Conservation (phyloP, 345 rosid species). For the Camelina sativa region DNA sequence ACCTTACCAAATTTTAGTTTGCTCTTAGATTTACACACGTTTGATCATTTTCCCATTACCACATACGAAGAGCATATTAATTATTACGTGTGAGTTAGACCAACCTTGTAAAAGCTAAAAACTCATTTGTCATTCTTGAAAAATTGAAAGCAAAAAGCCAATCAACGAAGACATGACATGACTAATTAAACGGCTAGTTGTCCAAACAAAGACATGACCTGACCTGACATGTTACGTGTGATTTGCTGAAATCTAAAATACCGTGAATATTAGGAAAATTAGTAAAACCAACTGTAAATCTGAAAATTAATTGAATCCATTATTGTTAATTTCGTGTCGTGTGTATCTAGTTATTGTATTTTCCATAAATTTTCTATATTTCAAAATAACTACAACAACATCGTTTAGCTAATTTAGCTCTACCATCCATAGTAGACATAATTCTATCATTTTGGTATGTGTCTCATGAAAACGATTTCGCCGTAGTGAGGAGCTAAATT, state of each 20-base stretch:
- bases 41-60: not conserved
- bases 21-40: not conserved
- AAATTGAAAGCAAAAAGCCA: constrained; percentile 1
- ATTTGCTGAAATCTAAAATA: not conserved
- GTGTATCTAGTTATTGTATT: not conserved
- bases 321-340: not conserved
- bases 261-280: not conserved
- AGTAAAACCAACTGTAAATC: not conserved
- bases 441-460: not conserved
- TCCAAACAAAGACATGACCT: not conserved
- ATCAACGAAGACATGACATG: constrained; percentile 9
- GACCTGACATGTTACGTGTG: not conserved
- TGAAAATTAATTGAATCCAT: not conserved
- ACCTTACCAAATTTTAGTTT: no score
- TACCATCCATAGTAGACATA: not conserved
- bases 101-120: not conserved
- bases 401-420: not conserved
- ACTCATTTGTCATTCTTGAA: not conserved
- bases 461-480: not conserved
- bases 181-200: constrained; percentile 5
- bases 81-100: not conserved
- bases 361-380: not conserved
- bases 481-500: not conserved
- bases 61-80: constrained; percentile 1
- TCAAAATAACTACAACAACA: not conserved